Evolutionary conservation across 306 rosid species (phyloP).

Genomic region (Rosa rugosa): DNA sequence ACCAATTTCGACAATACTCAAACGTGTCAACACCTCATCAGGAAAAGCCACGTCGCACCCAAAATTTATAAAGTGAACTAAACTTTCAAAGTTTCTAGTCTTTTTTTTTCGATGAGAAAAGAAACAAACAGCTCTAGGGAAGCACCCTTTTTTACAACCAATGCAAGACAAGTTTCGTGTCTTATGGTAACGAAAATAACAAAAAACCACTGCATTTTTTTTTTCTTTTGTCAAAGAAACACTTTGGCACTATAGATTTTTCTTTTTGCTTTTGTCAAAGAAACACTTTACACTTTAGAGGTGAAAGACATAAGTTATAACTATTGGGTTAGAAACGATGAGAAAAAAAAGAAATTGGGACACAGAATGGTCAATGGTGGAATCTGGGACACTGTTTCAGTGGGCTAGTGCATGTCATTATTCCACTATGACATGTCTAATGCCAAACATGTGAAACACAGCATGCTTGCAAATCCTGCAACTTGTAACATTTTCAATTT

Average conservation of each 20-base stretch:
- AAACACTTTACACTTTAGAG: not conserved
- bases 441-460: conserved; percentile 25
- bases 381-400: not conserved
- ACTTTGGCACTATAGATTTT: not conserved
- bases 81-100: too few species aligned
- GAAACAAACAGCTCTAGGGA: too few species aligned
- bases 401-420: conserved; percentile 6
- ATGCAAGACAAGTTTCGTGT: too few species aligned
- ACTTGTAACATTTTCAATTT: not conserved
- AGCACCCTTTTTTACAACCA: too few species aligned
- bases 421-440: not conserved
- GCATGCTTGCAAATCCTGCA: not conserved
- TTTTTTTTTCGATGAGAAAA: too few species aligned
- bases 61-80: too few species aligned
- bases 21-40: too few species aligned
- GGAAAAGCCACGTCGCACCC: too few species aligned
- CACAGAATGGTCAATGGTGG: not conserved
- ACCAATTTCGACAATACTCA: too few species aligned
- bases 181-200: too few species aligned
- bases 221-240: not conserved
- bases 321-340: not conserved
- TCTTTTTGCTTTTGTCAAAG: not conserved
- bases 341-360: not conserved
- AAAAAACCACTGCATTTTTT: too few species aligned
- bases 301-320: not conserved